A percentile compares a stretch with the other conserved stretches of the same genome.
phyloP scores from a whole-genome alignment of 2,329 filamentous ascomycete genomes.

The Paramyrothecium roridum region DNA sequence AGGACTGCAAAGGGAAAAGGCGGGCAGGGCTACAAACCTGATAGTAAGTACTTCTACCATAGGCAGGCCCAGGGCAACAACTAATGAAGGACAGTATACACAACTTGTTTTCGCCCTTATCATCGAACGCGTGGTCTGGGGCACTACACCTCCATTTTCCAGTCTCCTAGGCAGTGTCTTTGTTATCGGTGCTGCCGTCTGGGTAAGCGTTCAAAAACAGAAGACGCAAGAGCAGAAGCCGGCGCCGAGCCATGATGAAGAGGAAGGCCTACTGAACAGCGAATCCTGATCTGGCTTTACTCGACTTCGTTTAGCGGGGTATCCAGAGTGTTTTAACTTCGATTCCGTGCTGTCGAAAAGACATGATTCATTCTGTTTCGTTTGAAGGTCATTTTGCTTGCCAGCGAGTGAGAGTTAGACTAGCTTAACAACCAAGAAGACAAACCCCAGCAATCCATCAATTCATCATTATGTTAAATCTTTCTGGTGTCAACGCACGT shows the following conservation, averaged over 20 bases:
- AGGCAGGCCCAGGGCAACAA: slow-evolving; percentile 12
- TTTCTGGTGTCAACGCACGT: too few species aligned
- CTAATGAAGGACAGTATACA: slow-evolving; percentile 19
- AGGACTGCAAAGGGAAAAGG: slow-evolving; percentile 67
- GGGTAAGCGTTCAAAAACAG: slow-evolving; percentile 37
- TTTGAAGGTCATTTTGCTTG: too few species aligned
- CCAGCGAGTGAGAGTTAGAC: too few species aligned
- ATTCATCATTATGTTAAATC: too few species aligned
- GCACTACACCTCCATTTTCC: slow-evolving; percentile 32
- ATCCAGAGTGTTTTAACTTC: too few species aligned
- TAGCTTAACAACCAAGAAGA: too few species aligned
- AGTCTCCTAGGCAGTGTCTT: slow-evolving; percentile 35
- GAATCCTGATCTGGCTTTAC: not conserved
- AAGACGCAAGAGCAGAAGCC: slow-evolving; percentile 20
- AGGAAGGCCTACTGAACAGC: slow-evolving; percentile 23
- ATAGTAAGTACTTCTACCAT: slow-evolving; percentile 14
- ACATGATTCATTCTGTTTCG: too few species aligned
- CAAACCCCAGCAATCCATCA: too few species aligned
- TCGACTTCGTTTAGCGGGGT: too few species aligned
- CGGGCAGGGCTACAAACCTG: slow-evolving; percentile 25
- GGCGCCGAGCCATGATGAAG: slow-evolving; percentile 25
- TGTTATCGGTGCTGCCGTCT: slow-evolving; percentile 38
- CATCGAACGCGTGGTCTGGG: slow-evolving; percentile 40
- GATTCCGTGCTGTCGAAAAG: too few species aligned
- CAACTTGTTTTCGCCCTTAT: slow-evolving; percentile 31